Evolutionary conservation across 2,329 filamentous ascomycete species (phyloP), one percentile per base, ranked within the genome.

Genomic region (Fusarium virguliforme): DNA sequence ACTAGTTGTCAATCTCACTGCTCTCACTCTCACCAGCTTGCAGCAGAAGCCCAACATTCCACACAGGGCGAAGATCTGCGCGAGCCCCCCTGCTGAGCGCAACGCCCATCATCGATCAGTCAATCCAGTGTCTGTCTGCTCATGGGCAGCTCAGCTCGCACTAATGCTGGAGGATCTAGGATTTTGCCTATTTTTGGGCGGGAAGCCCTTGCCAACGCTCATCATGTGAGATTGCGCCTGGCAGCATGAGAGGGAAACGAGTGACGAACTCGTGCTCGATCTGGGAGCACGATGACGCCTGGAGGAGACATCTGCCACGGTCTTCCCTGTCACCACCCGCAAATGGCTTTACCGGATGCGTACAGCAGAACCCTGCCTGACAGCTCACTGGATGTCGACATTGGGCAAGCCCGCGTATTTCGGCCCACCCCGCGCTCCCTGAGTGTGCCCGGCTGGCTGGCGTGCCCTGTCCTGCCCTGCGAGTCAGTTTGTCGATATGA

Each of bases 401-500:
- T 54, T 60, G 64, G 57, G 15, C 28, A 34, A 24, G 12, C 37
- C 64, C 57, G 41, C 30, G 18, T 64, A 64, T 64, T 30, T 56
- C 28, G 63, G 41, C 35, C 56, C 48, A 50, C 46, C 26, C 46
- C 26, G 26, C 26, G 46, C 46, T 50, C 46, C 46, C 34, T 53
- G 18, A 18, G 18, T 22, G 18, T 53, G 50, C 32, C 50, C 24
- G 32, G 32, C 22, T 12, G 18, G 18, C 18, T 35, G 12, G 32
- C 15, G 6, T 12, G 12, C 6, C 38, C 34, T 63, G 40, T 30
- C 57, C 46, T 37, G 28, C 24, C 24, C 62, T 62, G 61, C 73
- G 73, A 75, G 73, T 75, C 71, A 73, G 69, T 62, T 48, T 63
- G 50, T 68, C 67, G 73, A 67, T 26, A 67, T 61, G 60, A 67